These are phyloP conservation scores for Yarrowia sp. DNA, from an alignment of 805 yeast genomes.

Conservation along the genomic window DNA sequence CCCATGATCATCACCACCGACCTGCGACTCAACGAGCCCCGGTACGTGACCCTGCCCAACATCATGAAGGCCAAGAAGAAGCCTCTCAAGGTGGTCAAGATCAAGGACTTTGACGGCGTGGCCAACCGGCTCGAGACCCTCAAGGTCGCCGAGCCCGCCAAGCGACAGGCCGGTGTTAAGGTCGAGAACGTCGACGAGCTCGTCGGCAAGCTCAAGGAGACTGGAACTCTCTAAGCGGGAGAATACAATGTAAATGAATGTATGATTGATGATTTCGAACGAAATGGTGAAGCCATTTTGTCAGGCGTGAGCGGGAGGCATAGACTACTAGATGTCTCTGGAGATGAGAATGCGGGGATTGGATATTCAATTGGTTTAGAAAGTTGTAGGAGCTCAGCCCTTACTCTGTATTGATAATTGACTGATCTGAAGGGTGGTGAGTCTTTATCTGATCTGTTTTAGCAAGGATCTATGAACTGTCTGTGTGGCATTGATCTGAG, in stretches of 20 bases:
- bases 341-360: too few species aligned
- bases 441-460: too few species aligned
- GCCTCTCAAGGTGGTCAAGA: constrained; percentile 73
- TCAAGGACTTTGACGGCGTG: constrained; percentile 73
- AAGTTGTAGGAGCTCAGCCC: too few species aligned
- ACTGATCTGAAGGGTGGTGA: too few species aligned
- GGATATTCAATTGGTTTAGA: too few species aligned
- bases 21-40: constrained; percentile 90
- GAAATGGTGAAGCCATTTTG: too few species aligned
- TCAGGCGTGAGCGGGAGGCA: too few species aligned
- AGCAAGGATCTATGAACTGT: too few species aligned
- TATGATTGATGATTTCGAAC: constrained; percentile 41
- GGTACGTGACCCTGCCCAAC: constrained; percentile 94
- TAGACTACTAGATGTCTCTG: too few species aligned
- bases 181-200: constrained; percentile 85
- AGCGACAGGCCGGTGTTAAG: constrained; percentile 79
- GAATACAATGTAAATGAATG: constrained; percentile 4
- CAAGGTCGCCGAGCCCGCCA: constrained; percentile 84
- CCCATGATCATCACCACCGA: constrained; percentile 93
- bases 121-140: constrained; percentile 69
- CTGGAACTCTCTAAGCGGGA: constrained; percentile 69
- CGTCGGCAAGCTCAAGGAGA: constrained; percentile 75
- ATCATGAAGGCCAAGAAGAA: constrained; percentile 98
- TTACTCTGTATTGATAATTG: too few species aligned
- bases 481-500: too few species aligned